Percentiles rank a stretch among this genome's conserved stretches.
Evolutionary conservation across 257 asterid genomes (phyloP).

Genomic region (Lycium ferocissimum): DNA sequence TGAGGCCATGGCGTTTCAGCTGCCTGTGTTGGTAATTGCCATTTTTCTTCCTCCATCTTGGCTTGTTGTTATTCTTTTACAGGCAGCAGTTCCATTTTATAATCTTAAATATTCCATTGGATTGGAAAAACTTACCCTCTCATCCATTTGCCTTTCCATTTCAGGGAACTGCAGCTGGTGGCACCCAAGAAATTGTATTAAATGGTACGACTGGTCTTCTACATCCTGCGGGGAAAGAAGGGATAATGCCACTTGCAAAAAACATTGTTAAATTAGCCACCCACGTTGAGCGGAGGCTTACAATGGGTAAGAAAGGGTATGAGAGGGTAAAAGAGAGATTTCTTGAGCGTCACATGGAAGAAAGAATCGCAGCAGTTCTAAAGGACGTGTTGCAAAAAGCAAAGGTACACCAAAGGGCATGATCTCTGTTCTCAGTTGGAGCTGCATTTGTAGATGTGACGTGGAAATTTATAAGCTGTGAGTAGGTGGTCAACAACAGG

Average conservation of each 20-base stretch:
- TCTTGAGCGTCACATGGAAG: constrained; percentile 85
- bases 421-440: neutral
- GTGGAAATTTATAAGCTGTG: neutral
- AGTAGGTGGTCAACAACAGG: constrained; percentile 1
- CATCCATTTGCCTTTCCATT: constrained; percentile 25
- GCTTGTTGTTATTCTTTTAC: constrained; percentile 12
- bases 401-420: constrained; percentile 15
- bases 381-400: constrained; percentile 56
- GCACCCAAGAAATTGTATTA: constrained; percentile 84
- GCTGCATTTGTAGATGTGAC: constrained; percentile 5
- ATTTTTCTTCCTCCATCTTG: neutral
- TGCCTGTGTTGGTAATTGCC: constrained; percentile 84
- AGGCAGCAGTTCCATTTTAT: neutral
- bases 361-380: constrained; percentile 70
- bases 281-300: constrained; percentile 59
- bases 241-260: constrained; percentile 74
- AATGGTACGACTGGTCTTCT: constrained; percentile 86
- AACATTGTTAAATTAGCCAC: constrained; percentile 72
- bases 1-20: constrained; percentile 99
- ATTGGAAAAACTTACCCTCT: constrained; percentile 30
- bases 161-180: constrained; percentile 99
- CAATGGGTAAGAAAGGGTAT: constrained; percentile 80
- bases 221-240: constrained; percentile 95
- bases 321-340: constrained; percentile 70
- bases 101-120: constrained; percentile 18